These are phyloP conservation scores for Conringia planisiliqua DNA, from an alignment of 345 rosid genomes.

Conservation along the genomic window DNA sequence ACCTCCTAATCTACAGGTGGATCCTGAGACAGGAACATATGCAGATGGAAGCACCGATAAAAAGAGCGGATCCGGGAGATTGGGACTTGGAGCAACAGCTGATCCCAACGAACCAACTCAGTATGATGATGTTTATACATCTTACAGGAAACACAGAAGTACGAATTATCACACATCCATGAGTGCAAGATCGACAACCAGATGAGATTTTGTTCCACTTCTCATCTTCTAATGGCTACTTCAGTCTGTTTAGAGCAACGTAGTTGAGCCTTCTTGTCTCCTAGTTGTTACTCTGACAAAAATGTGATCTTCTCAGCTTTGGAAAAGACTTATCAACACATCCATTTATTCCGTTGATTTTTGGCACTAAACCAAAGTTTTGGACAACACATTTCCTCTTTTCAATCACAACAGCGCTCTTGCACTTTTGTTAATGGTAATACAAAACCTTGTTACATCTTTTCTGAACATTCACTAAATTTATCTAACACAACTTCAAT, in stretches of 20 bases:
- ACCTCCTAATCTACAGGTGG: slow-evolving; percentile 80
- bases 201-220: slow-evolving; percentile 35
- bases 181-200: slow-evolving; percentile 81
- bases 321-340: slow-evolving; percentile 2
- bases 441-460: background rate
- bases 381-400: background rate
- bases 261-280: slow-evolving; percentile 1
- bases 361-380: background rate
- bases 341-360: background rate
- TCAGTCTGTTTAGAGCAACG: slow-evolving; percentile 15
- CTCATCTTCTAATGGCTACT: background rate
- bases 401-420: background rate
- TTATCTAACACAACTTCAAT: background rate
- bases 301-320: slow-evolving; percentile 14
- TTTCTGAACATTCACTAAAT: background rate
- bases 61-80: slow-evolving; percentile 69
- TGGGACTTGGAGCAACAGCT: slow-evolving; percentile 84
- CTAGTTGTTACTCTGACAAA: slow-evolving; percentile 4
- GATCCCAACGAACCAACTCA: slow-evolving; percentile 88
- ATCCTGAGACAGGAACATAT: slow-evolving; percentile 81
- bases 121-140: slow-evolving; percentile 90
- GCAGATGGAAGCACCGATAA: slow-evolving; percentile 79
- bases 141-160: slow-evolving; percentile 93
- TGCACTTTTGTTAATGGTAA: background rate
- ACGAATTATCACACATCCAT: slow-evolving; percentile 82